These are phyloP conservation scores for Mycena sp. DNA, from an alignment of 1,284 basidiomycete genomes.

Conservation along the genomic window DNA sequence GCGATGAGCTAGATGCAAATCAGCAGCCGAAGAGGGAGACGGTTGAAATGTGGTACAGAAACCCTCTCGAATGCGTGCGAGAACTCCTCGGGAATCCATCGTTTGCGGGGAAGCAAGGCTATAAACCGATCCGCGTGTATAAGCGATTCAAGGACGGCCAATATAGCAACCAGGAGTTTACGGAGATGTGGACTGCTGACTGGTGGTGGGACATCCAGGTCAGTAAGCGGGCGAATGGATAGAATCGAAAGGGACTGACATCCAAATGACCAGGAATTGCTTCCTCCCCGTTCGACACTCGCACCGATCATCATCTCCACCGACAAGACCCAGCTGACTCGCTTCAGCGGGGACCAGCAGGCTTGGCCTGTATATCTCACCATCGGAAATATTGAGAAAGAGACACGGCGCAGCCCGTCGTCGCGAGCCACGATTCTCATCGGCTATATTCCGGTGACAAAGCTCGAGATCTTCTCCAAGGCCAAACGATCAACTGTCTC, in stretches of 20 bases:
- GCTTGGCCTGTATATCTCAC: conserved; percentile 51
- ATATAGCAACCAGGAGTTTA: background rate
- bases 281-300: conserved; percentile 43
- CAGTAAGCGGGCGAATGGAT: conserved; percentile 2
- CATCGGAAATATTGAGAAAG: conserved; percentile 49
- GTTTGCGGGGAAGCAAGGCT: background rate
- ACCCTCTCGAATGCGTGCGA: conserved; percentile 36
- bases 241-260: background rate
- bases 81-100: conserved; percentile 33
- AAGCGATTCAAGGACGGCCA: background rate
- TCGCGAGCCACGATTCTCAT: conserved; percentile 43
- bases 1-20: conserved; percentile 38
- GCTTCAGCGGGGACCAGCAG: conserved; percentile 44
- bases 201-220: conserved; percentile 29
- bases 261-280: conserved; percentile 28
- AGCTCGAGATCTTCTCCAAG: conserved; percentile 46
- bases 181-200: conserved; percentile 11
- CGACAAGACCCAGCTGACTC: conserved; percentile 49
- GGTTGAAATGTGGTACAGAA: conserved; percentile 25
- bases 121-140: background rate
- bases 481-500: conserved; percentile 29
- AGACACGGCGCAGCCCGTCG: conserved; percentile 37
- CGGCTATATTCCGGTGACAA: conserved; percentile 49
- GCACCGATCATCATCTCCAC: conserved; percentile 47
- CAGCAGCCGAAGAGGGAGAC: conserved; percentile 29